These are phyloP conservation scores for Didymella pinodella DNA, from an alignment of 2,329 filamentous ascomycete genomes.

Conservation along the genomic window DNA sequence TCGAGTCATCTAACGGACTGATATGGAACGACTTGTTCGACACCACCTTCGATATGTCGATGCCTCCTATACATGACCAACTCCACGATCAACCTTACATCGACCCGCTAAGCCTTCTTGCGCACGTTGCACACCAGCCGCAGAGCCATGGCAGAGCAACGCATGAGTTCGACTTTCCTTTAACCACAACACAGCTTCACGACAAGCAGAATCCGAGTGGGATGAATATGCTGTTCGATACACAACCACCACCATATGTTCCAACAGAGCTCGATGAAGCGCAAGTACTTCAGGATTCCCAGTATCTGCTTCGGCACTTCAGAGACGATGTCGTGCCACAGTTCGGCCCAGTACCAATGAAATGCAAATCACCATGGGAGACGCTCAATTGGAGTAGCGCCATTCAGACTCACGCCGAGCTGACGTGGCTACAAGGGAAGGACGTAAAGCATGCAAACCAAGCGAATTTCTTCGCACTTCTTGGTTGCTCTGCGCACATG, in stretches of 20 bases:
- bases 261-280: conserved; percentile 15
- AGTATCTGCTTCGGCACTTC: conserved; percentile 28
- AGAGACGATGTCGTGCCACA: conserved; percentile 23
- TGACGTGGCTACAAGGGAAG: conserved; percentile 22
- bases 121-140: conserved; percentile 18
- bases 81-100: conserved; percentile 11
- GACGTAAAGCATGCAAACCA: conserved; percentile 25
- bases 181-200: neutral
- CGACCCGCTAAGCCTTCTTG: conserved; percentile 17
- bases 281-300: conserved; percentile 20
- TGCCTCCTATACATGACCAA: conserved; percentile 15
- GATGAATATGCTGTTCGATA: conserved; percentile 2
- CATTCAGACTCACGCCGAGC: conserved; percentile 24
- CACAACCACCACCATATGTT: conserved; percentile 16
- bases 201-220: neutral
- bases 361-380: conserved; percentile 29
- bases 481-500: conserved; percentile 25
- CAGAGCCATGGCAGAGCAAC: neutral
- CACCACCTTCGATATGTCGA: conserved; percentile 19
- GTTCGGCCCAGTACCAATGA: conserved; percentile 23
- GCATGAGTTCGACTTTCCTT: neutral
- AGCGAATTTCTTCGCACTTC: conserved; percentile 24
- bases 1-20: conserved; percentile 19
- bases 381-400: conserved; percentile 25
- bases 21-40: conserved; percentile 26